Evolutionary conservation across 345 rosid species (phyloP), one percentile per base, ranked within the genome.

Genomic region (Bretschneidera sinensis): DNA sequence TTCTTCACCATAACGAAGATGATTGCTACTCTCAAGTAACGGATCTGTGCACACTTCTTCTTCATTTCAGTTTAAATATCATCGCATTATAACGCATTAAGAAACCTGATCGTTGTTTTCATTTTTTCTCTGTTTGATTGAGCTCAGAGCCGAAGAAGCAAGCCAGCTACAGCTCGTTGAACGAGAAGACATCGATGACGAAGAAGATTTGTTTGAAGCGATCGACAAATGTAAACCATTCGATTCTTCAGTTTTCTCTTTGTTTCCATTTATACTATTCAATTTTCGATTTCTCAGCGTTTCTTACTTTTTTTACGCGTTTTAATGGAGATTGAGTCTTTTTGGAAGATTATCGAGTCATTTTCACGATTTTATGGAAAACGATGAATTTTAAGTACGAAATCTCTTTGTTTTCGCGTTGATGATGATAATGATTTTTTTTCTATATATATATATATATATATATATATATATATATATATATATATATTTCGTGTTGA

Each of bases 11-110:
- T 28, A 35, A 59, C 73, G 51, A 83, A 72, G 75, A 88, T 88
- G 95, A 74, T 84, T 20, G 79, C 89, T 48, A 60, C 88, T 68
- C 86, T 88, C 62, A 91, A 81, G 98, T 88, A 71, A 79, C n/a
- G 83, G 69, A 47, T 61, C 15, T 48, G 45, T 14, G 48, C 59
- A 14, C 17, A 11, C 19, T 52, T 31, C 66, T 63, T 63, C 22
- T 54, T 63, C 60, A 14, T 53, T 24, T 11, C 28, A 3, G 50
- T 48, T 53, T 17, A 28, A 65, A 33, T 65, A 34, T 51, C 24
- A 13, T 35, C 16, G 35, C 20, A 33, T 63, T 21, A 25, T n/a
- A 18, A 18, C 21, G 24, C 21, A 13, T 39, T 21, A 18, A 17
- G 9, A 17, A 50, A 62, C 21, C 57, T 60, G 47, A 53, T 45